Conservation (phyloP, 2,329 filamentous ascomycete species). For the Aureobasidium lini region DNA sequence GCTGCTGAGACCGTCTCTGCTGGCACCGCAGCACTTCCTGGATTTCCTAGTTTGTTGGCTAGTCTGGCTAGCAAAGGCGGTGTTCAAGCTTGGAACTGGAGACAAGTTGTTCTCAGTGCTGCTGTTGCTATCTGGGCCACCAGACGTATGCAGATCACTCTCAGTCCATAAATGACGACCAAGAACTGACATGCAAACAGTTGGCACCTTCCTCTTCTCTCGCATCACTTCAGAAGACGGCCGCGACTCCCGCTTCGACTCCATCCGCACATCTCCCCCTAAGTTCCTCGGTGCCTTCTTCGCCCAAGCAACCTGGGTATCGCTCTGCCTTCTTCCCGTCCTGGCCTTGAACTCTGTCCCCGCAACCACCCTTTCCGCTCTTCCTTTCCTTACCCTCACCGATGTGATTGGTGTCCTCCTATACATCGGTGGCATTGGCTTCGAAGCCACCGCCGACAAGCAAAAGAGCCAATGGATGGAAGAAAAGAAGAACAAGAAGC, state of each 20-base stretch:
- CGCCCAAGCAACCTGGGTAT: constrained; percentile 61
- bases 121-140: constrained; percentile 56
- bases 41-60: constrained; percentile 41
- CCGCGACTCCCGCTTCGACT: constrained; percentile 52
- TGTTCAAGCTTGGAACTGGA: constrained; percentile 50
- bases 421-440: constrained; percentile 51
- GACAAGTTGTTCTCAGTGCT: constrained; percentile 48
- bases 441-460: constrained; percentile 55
- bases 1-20: constrained; percentile 34
- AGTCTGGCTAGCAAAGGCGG: constrained; percentile 38
- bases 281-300: constrained; percentile 50
- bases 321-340: constrained; percentile 58
- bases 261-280: constrained; percentile 44
- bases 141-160: constrained; percentile 38
- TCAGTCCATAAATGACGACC: rapidly evolving
- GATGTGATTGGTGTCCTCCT: constrained; percentile 52
- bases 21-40: constrained; percentile 31
- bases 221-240: constrained; percentile 52
- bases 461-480: constrained; percentile 57
- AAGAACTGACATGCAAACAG: constrained; percentile 27
- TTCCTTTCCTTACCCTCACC: constrained; percentile 43
- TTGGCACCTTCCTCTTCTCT: constrained; percentile 58
- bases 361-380: constrained; percentile 41
- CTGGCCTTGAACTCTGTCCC: constrained; percentile 57
- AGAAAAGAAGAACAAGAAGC: constrained; percentile 57